A percentile compares a stretch with the other conserved stretches of the same genome.
Evolutionary conservation across 2,329 filamentous ascomycete genomes (phyloP).

Genomic region (Albifimbria verrucaria): DNA sequence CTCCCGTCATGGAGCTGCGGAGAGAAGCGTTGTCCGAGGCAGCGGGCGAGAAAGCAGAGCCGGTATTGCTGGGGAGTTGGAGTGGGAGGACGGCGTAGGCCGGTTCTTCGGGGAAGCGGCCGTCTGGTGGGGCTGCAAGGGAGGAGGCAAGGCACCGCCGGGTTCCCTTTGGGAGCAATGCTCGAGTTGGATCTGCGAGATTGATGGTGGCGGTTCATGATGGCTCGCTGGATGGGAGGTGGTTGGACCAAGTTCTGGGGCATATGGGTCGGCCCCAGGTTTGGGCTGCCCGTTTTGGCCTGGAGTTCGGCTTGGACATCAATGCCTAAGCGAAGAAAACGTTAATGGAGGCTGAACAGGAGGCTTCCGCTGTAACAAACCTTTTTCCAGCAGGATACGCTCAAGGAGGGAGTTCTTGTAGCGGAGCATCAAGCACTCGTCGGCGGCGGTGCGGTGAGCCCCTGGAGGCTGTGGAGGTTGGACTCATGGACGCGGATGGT

Average conservation of each 20-base stretch:
- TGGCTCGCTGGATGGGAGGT: conserved; percentile 74
- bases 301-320: conserved; percentile 95
- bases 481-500: conserved; percentile 97
- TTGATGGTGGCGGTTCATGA: conserved; percentile 78
- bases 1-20: conserved; percentile 32
- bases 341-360: not conserved
- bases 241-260: conserved; percentile 67
- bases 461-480: conserved; percentile 85
- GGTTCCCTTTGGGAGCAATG: conserved; percentile 72
- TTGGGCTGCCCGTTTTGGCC: conserved; percentile 86
- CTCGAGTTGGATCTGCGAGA: conserved; percentile 68
- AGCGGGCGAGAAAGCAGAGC: conserved; percentile 39
- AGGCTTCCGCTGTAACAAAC: conserved; percentile 41
- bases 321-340: conserved; percentile 59
- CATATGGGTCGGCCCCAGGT: conserved; percentile 67
- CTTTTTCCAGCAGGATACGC: conserved; percentile 93
- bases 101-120: conserved; percentile 67
- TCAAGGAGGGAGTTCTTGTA: conserved; percentile 98
- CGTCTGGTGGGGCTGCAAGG: conserved; percentile 51
- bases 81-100: conserved; percentile 78
- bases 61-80: conserved; percentile 51
- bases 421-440: conserved; percentile 95
- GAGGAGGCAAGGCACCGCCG: conserved; percentile 42
- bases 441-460: conserved; percentile 88
- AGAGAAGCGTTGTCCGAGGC: conserved; percentile 47